phyloP scores from a whole-genome alignment of 2,329 filamentous ascomycete species.

The Botrytis paeoniae region DNA sequence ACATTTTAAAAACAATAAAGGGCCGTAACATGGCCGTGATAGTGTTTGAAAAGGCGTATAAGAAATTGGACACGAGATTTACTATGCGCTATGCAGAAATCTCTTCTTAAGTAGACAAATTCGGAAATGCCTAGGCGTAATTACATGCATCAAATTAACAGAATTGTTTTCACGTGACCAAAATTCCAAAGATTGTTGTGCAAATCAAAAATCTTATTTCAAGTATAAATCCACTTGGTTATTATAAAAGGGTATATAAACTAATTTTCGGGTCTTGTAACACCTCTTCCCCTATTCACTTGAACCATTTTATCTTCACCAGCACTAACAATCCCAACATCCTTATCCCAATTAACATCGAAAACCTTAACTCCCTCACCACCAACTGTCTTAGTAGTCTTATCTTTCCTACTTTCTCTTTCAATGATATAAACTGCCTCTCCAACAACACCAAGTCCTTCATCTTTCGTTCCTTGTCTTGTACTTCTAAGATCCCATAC shows the following conservation, averaged over 20 bases:
- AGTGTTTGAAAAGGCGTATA: neutral
- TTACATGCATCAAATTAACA: neutral
- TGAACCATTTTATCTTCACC: slow-evolving; percentile 95
- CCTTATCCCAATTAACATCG: slow-evolving; percentile 78
- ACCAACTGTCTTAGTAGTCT: slow-evolving; percentile 61
- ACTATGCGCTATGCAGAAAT: neutral
- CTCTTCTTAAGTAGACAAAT: neutral
- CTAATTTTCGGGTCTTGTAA: slow-evolving; percentile 31
- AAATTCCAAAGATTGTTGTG: neutral
- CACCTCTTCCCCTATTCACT: slow-evolving; percentile 58
- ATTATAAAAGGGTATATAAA: slow-evolving; percentile 19
- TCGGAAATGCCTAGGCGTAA: neutral
- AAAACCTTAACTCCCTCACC: slow-evolving; percentile 91
- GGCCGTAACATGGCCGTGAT: neutral
- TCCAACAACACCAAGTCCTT: slow-evolving; percentile 60
- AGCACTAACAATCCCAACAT: slow-evolving; percentile 83
- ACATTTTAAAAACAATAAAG: neutral
- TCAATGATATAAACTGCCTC: slow-evolving; percentile 73
- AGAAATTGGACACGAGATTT: neutral
- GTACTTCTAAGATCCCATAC: slow-evolving; percentile 88
- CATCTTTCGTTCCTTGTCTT: slow-evolving; percentile 55
- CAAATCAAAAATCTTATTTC: neutral
- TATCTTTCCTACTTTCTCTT: slow-evolving; percentile 64
- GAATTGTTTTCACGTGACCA: neutral
- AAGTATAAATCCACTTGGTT: slow-evolving; percentile 10